phyloP scores from a whole-genome alignment of 306 rosid species.

The Trifolium fragiferum region DNA sequence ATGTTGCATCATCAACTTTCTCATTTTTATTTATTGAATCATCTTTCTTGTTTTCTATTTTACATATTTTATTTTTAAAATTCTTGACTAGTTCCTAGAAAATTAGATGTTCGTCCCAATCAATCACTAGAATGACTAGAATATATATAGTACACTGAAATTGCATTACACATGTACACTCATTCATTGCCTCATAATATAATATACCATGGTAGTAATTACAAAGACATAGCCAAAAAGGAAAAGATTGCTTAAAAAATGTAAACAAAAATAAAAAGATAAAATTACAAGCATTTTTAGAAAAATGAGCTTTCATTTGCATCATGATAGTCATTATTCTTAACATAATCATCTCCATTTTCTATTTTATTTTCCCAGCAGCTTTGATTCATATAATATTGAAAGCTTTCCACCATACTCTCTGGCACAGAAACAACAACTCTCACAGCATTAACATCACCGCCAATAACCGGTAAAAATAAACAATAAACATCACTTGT shows the following conservation, averaged over 20 bases:
- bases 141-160: neutral
- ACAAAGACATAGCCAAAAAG: neutral
- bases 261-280: neutral
- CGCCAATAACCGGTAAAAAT: constrained; percentile 73
- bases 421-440: constrained; percentile 80
- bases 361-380: constrained; percentile 40
- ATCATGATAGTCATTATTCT: constrained; percentile 42
- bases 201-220: neutral
- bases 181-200: neutral
- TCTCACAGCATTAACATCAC: constrained; percentile 57
- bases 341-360: constrained; percentile 27
- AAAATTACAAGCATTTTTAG: neutral
- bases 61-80: too few relatives aligned
- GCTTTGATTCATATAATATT: constrained; percentile 50
- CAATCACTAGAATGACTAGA: too few relatives aligned
- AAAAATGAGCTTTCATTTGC: constrained; percentile 33
- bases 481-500: constrained; percentile 80
- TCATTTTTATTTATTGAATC: too few relatives aligned
- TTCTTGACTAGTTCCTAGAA: too few relatives aligned
- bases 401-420: constrained; percentile 55
- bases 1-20: too few relatives aligned
- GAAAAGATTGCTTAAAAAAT: neutral
- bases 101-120: neutral
- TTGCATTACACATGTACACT: neutral
- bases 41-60: too few relatives aligned